Evolutionary conservation across 176 grass and related monocot species (phyloP), one percentile per base, ranked within the genome.

Genomic region (Themeda triandra): DNA sequence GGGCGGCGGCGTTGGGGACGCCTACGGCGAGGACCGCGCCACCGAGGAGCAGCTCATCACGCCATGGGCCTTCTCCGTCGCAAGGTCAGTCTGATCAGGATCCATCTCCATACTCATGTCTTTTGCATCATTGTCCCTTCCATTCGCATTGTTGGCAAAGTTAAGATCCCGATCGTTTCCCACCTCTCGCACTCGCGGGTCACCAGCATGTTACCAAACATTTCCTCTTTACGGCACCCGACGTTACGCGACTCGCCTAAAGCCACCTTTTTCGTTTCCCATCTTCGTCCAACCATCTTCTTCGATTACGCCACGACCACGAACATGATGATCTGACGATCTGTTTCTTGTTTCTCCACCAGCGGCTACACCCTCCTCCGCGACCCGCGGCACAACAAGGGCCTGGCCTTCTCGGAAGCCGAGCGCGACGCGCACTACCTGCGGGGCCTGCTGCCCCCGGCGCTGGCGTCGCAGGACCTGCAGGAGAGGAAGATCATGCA

Each of bases 361-460:
- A 94, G 95, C 69, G 95, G 95, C 1, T 92, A 90, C 83, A 76
- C 76, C 31, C 86, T 98, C 1, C 70, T 98, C 11, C 84, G 95
- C 6, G 95, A 95, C 53, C 95, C 92, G 6, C 85, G 81, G 3
- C 88, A 98, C 91, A 98, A 98, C 91, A 98, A 95, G 90, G 95
- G 90, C 0, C 87, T 98, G 21, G 91, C 95, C 54, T 98, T 95
- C 85, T 81, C 84, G 4, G 91, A 95, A 85, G 88, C 83, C 75
- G 95, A 98, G 91, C 94, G 95, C 18, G 95, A 98, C 94, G 90
- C 95, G 80, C 95, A 98, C 91, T 98, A 95, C 84, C 83, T 98
- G 19, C 92, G 95, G 1, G 95, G 95, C 18, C 95, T 98, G 3
- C 90, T 98, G 4, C 95, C 95, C 0, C 95, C 92, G 1, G 83